Evolutionary conservation across 1,139 yeast species (phyloP), one percentile per base, ranked within the genome.

Genomic region (Candida pseudoviswanathii): DNA sequence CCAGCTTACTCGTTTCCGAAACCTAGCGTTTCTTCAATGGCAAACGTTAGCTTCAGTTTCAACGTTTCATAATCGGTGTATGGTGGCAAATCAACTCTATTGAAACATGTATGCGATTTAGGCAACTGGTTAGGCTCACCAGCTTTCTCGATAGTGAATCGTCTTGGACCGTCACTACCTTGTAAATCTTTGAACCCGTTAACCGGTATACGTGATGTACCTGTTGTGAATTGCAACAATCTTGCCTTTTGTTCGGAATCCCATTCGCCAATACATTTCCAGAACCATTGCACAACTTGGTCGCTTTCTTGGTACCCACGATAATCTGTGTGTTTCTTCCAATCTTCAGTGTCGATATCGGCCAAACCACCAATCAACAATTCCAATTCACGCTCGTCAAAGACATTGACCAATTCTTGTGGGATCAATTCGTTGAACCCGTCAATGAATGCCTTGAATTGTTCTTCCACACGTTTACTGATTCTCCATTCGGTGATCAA

Each of bases 271-370:
- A 95, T 85, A 72, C 96, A 87, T 69, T 84, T 85, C 99, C 99
- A 94, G 81, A 94, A 94, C 98, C 98, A 94, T 74, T 91, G 96
- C 57, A 94, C 86, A 48, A 91, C 97, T 71, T 91, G 96, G 70
- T 95, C 99, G 57, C 83, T 84, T 71, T 94, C 99, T 66, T 91
- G 95, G 71, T 92, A 94, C 6, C 99, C 99, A 73, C 99, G 84
- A 71, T 94, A 94, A 68, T 94, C 99, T 29, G 99, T 94, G 68
- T 94, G 97, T 68, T 91, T 92, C 73, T 91, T 92, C 99, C 99
- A 94, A 73, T 94, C 99, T 59, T 91, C 97, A 52, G 91, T 88
- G 69, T 94, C 99, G 62, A 94, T 94, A 64, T 94, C 99, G 2
- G 98, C 96, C 65, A 94, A 85, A 67, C 99, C 99, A 66, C 99